phyloP scores from a whole-genome alignment of 2,329 filamentous ascomycete genomes.

The Fusarium sp. region DNA sequence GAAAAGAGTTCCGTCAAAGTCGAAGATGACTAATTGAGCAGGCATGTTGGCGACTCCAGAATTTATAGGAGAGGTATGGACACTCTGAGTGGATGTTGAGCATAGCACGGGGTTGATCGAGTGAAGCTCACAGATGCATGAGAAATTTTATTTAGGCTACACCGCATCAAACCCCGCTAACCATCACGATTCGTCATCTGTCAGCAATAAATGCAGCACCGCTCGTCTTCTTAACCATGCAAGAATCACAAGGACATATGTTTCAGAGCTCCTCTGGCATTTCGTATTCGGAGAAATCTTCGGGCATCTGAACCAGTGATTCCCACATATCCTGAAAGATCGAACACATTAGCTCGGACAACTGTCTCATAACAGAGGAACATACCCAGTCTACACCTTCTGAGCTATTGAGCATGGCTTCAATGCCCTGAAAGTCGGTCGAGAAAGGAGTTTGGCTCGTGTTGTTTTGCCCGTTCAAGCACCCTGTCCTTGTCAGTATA shows the following conservation, averaged over 20 bases:
- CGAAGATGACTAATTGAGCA: constrained; percentile 4
- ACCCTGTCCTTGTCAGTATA: background rate
- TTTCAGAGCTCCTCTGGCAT: background rate
- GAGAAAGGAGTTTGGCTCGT: background rate
- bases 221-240: background rate
- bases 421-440: constrained; percentile 15
- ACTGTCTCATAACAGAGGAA: fast-evolving
- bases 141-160: background rate
- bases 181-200: background rate
- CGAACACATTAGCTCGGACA: background rate
- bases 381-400: constrained; percentile 34
- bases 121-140: background rate
- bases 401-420: constrained; percentile 19
- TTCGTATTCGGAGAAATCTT: constrained; percentile 12
- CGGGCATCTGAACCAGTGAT: constrained; percentile 22
- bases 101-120: fast-evolving
- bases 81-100: background rate
- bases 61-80: fast-evolving
- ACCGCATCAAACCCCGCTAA: background rate
- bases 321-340: constrained; percentile 18
- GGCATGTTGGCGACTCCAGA: background rate
- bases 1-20: constrained; percentile 12
- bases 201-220: background rate
- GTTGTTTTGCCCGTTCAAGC: background rate
- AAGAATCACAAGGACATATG: no score